Evolutionary conservation across 2,329 filamentous ascomycete genomes (phyloP).

Genomic region (Exophiala xenobiotica): DNA sequence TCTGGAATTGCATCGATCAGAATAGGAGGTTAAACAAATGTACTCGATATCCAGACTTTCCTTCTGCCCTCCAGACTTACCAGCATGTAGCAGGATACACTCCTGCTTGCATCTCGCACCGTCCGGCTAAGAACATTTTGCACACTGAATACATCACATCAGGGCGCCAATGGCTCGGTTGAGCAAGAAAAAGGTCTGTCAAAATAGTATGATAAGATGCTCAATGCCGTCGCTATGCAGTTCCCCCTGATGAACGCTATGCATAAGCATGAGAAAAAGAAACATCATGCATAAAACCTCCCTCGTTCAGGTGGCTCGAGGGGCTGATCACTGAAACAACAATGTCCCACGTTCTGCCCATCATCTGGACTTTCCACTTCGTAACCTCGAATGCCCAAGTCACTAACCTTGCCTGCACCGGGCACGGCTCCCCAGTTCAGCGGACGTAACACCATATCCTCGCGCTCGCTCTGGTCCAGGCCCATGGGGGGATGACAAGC

Average conservation of each 20-base stretch:
- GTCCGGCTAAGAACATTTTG: no score
- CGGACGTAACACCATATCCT: conserved; percentile 25
- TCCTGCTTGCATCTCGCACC: no score
- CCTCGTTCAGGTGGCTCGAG: conserved; percentile 25
- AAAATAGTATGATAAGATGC: no score
- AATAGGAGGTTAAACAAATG: no score
- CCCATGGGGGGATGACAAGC: conserved; percentile 33
- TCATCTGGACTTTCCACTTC: conserved; percentile 13
- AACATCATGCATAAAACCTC: conserved; percentile 25
- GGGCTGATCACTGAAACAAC: conserved; percentile 29
- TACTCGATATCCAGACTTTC: no score
- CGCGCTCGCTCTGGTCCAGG: conserved; percentile 19
- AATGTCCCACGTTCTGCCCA: conserved; percentile 27
- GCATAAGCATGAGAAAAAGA: background rate
- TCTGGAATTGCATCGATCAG: no score
- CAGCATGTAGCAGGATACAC: no score
- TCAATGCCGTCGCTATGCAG: no score
- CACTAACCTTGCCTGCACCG: conserved; percentile 11
- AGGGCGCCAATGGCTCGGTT: no score
- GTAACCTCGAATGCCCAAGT: conserved; percentile 14
- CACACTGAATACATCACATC: no score
- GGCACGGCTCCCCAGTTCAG: conserved; percentile 32
- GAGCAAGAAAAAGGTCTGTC: no score
- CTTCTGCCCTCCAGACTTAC: no score
- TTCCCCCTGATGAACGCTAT: background rate